Base-by-base conservation (phyloP, 2,329 filamentous ascomycete species). In the Cryphonectria japonica region DNA sequence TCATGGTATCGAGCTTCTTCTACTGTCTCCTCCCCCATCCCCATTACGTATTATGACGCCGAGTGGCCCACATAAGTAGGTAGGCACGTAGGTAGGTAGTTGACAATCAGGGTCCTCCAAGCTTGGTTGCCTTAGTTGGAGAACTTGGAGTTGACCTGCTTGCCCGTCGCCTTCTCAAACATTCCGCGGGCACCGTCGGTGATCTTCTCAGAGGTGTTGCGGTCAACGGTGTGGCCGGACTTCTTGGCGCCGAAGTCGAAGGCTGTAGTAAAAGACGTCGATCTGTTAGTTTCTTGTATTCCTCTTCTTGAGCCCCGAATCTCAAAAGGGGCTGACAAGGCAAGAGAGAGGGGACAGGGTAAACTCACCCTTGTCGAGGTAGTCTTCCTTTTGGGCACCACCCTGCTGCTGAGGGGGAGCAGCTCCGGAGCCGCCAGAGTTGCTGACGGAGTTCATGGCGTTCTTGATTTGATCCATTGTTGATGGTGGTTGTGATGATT, bases 131-230 rank as follows among this genome's bases (percentile, higher is more conserved):
- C 29, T 59, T 80, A 80, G 73, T 80, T 79, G 70, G 79, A 81
- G 68, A 76, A 64, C 70, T 81, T 82, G 41, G 77, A 69, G 72
- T 78, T 72, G 70, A 83, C 78, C 68, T 82, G 77, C 72, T 81
- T 82, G 63, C 81, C 82, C 37, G 81, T 81, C 6, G 74, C 50
- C 78, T 83, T 83, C 77, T 83, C 81, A 70, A 79, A 80, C 22
- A 73, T 70, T 22, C 71, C 69, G 26, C 82, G 80, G 9, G 75
- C 74, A 14, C 73, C 76, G 66, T 80, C 78, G 60, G 79, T 80
- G 72, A 80, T 78, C 76, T 79, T 79, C 77, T 80, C 78, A 64
- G 70, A 66, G 37, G 73, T 75, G 68, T 68, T 69, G 19, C 54
- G 43, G 63, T 71, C 61, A 57, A 76, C 69, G 29, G 73, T 37